Evolutionary conservation across 768 basidiomycete genomes (phyloP).

Genomic region (Lentinula edodes): DNA sequence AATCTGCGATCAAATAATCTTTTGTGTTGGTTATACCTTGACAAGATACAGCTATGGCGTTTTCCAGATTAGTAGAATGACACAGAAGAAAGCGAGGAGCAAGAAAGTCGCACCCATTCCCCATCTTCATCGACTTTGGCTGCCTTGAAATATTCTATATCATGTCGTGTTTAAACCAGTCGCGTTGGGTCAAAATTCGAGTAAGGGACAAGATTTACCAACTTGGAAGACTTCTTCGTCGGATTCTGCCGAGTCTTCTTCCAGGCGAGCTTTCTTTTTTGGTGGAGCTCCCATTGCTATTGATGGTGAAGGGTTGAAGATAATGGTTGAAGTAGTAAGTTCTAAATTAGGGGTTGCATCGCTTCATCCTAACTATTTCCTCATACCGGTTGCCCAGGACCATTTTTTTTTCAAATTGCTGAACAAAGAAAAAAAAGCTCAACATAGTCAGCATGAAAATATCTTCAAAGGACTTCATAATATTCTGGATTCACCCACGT

Average conservation of each 20-base stretch:
- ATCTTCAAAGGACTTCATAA: no score
- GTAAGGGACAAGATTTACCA: background rate
- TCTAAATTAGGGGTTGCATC: background rate
- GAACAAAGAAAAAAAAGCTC: no score
- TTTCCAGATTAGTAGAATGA: background rate
- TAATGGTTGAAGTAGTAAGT: background rate
- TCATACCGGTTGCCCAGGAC: no score
- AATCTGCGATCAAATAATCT: background rate
- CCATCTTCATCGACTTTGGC: slow-evolving; percentile 1
- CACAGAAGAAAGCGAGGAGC: background rate
- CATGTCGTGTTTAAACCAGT: no score
- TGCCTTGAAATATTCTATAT: background rate
- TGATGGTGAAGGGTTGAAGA: no score
- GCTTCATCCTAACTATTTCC: background rate
- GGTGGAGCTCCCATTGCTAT: background rate
- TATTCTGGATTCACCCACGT: no score
- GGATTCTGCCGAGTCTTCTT: background rate
- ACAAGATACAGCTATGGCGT: slow-evolving; percentile 54
- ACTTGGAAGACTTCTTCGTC: background rate
- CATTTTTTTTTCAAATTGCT: no score
- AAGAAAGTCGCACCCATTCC: background rate
- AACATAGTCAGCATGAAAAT: no score
- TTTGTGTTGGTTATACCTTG: slow-evolving; percentile 38
- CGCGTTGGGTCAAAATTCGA: background rate
- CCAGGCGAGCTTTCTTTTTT: background rate